Base-by-base conservation (phyloP, 352 stramenopile species). In the Globisporangium camurandrum region DNA sequence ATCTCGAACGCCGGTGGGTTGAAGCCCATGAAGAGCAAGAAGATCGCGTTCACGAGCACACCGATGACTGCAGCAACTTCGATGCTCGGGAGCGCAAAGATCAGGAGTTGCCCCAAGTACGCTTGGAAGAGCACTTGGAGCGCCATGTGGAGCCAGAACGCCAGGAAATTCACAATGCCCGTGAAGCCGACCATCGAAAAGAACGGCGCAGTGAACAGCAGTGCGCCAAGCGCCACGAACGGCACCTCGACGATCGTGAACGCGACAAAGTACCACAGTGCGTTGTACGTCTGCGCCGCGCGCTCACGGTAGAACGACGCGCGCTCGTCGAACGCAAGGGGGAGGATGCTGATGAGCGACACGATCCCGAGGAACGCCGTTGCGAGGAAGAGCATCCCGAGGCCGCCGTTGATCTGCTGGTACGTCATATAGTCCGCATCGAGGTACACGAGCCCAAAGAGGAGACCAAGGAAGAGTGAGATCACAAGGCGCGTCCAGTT, bases 261-360 rank as follows among this genome's bases (percentile, higher is more conserved):
- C 10, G 48, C 56, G 4, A 62, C 28, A 16, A 62, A 62, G 19
- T 94, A 79, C 36, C 74, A 64, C 20, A 57, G 53, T 20, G 69
- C 44, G 39, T 71, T 49, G 46, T 96, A 96, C 68, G 88, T 93
- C 36, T 76, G 49, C 11, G 75, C 69, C 19, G 73, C 68, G 36
- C 85, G 73, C 54, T 96, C 84, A 7, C 82, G 59, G 70, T 95
- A 95, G 46, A 83, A 96, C 36, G 86, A 81, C 34, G 77, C 78
- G 26, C 87, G 67, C 56, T 96, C 82, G 27, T 71, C 51, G 27
- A 62, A 57, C 74, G 88, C 68, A 9, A 90, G 53, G 12, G 75
- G 62, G 12, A 93, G 47, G 7, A 82, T 66, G 2, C 54, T 77
- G 30, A 83, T 61, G 27, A 91, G 70, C 31, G 60, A 69, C 34